Percentiles rank a stretch among this genome's conserved stretches.
Conservation (phyloP, 352 stramenopile species). For the Pythium scleroteichum region DNA sequence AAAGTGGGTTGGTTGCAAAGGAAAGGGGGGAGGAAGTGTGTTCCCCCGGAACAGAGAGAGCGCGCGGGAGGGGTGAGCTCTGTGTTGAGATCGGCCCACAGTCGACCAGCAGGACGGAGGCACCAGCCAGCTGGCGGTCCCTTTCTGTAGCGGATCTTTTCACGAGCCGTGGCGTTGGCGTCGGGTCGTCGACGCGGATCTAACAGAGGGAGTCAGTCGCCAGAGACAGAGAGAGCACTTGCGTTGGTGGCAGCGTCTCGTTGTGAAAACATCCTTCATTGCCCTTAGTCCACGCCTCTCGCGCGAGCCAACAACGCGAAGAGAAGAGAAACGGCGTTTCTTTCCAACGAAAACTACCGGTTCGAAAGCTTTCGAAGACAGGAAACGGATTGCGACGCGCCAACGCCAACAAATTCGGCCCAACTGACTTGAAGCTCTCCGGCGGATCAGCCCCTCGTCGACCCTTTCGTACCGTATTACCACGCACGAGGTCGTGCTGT, state of each 20-base stretch:
- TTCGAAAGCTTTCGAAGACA: slow-evolving; percentile 1
- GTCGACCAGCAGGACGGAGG: slow-evolving; percentile 8
- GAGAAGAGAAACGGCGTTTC: no score
- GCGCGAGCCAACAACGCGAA: no score
- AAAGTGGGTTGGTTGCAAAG: slow-evolving; percentile 19
- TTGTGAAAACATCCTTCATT: background rate
- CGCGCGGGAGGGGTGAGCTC: slow-evolving; percentile 17
- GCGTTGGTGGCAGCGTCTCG: background rate
- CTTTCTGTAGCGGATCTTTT: slow-evolving; percentile 17
- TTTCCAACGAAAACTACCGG: background rate
- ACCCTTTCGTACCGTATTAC: background rate
- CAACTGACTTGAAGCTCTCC: slow-evolving; percentile 2
- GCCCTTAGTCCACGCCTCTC: no score
- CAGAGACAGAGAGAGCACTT: slow-evolving; percentile 15
- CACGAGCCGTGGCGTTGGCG: slow-evolving; percentile 2
- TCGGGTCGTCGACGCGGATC: background rate
- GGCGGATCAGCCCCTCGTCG: background rate
- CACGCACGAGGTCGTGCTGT: no score
- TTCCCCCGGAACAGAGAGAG: slow-evolving; percentile 3
- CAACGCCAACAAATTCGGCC: background rate
- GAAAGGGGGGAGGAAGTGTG: background rate
- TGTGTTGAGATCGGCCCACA: slow-evolving; percentile 13
- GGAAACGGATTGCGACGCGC: background rate
- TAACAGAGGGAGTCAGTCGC: slow-evolving; percentile 10
- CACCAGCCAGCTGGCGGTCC: slow-evolving; percentile 18